Conservation (phyloP, 176 grass and related monocot species). For the barley (Hordeum vulgare) region DNA sequence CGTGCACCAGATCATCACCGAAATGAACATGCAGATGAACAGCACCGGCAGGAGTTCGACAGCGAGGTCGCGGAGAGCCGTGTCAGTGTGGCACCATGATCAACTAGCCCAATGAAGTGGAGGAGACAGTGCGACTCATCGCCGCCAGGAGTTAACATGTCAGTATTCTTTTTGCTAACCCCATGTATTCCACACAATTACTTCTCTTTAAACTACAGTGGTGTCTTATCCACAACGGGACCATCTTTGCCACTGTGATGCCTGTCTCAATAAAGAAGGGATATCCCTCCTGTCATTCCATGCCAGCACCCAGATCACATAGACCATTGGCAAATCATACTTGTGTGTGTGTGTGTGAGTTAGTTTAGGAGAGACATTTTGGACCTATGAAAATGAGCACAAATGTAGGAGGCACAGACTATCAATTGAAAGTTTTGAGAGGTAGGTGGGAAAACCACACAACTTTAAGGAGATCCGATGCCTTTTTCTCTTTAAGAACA, state of each 20-base stretch:
- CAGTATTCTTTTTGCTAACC: neutral
- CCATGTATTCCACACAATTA: neutral
- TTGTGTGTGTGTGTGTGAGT: neutral
- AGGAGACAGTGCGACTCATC: constrained; percentile 64
- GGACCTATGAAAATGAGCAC: neutral
- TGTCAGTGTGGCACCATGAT: constrained; percentile 57
- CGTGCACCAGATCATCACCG: constrained; percentile 55
- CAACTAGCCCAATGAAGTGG: constrained; percentile 77
- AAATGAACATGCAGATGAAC: constrained; percentile 89
- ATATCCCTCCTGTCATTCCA: neutral
- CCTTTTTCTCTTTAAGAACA: neutral
- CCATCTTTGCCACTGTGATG: neutral
- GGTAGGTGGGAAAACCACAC: neutral
- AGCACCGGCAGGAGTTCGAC: constrained; percentile 78
- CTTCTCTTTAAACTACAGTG: neutral
- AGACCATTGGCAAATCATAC: neutral
- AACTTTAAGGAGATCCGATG: neutral
- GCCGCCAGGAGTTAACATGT: constrained; percentile 3
- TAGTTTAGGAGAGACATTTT: neutral
- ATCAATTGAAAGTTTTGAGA: neutral
- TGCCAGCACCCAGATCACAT: neutral
- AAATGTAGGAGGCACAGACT: neutral
- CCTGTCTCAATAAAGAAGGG: neutral
- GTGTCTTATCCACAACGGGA: neutral
- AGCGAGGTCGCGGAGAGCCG: constrained; percentile 73